Base-by-base conservation (phyloP, 2,329 filamentous ascomycete genomes). In the Talaromyces verruculosus region DNA sequence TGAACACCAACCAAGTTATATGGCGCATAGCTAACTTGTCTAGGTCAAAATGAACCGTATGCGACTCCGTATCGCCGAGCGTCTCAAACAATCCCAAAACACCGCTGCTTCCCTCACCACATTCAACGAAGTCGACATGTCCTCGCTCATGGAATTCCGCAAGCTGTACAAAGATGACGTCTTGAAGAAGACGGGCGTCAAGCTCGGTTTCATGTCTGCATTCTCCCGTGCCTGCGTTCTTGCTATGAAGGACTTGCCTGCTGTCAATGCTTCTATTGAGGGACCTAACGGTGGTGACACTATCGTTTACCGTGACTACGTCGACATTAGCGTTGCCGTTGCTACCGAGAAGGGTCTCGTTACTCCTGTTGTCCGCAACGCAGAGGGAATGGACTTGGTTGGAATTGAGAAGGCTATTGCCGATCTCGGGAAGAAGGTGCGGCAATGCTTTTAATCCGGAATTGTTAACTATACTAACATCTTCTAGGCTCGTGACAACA, bases 41-140 rank as follows among this genome's bases (percentile, higher is more conserved):
- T 73, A 95, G 91, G 92, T 98, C 75, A 99, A 99, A 86, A 99
- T 99, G 95, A 98, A 98, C 85, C 92, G 95, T 70, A 99, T 99
- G 95, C 93, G 95, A 71, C 88, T 98, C 68, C 90, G 95, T 68
- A 99, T 98, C 72, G 92, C 95, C 61, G 95, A 99, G 84, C 93
- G 95, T 72, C 87, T 99, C 70, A 99, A 99, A 88, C 95, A 99
- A 79, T 98, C 95, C 22, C 95, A 99, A 79, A 99, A 99, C 83
- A 98, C 95, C 1, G 94, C 95, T 61, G 95, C 95, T 53, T 97
- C 95, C 3, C 85, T 99, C 63, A 98, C 95, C 58, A 99, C 95
- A 30, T 99, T 99, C 86, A 97, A 99, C 80, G 94, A 98, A 81
- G 95, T 99, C 68, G 95, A 99, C 79, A 99, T 99, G 95, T 96